phyloP scores from a whole-genome alignment of 371 early-diverging fungal genomes.

The Lichtheimia corymbifera region DNA sequence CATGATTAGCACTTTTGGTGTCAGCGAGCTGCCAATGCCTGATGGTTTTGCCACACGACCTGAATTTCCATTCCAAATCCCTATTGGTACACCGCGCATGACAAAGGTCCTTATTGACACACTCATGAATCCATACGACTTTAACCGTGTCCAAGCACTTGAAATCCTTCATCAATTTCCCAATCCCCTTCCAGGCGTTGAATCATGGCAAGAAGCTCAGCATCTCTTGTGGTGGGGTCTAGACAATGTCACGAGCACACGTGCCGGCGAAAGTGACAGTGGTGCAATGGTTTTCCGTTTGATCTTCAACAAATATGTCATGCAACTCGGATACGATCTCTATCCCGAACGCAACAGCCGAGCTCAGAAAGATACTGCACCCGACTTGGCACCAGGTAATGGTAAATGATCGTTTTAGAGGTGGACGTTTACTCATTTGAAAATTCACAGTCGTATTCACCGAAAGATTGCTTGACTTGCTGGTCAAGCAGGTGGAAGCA shows the following conservation, averaged over 20 bases:
- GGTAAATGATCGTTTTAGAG: slow-evolving; percentile 1
- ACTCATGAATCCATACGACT: slow-evolving; percentile 70
- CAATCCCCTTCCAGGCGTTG: slow-evolving; percentile 58
- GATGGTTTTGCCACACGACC: slow-evolving; percentile 48
- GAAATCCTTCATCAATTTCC: slow-evolving; percentile 64
- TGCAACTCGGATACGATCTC: slow-evolving; percentile 50
- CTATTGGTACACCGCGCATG: slow-evolving; percentile 47
- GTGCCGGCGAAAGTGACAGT: slow-evolving; percentile 82
- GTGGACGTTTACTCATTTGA: not conserved
- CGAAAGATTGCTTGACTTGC: slow-evolving; percentile 49
- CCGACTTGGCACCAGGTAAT: slow-evolving; percentile 14
- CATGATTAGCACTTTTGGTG: slow-evolving; percentile 57
- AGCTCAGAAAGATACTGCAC: not conserved
- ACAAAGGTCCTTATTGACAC: slow-evolving; percentile 58
- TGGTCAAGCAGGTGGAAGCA: slow-evolving; percentile 53
- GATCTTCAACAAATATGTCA: slow-evolving; percentile 78
- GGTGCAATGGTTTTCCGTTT: slow-evolving; percentile 80
- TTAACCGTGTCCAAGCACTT: slow-evolving; percentile 66
- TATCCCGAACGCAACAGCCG: slow-evolving; percentile 34
- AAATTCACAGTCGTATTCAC: slow-evolving; percentile 37
- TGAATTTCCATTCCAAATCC: slow-evolving; percentile 59
- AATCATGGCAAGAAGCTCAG: slow-evolving; percentile 42
- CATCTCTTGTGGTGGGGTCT: slow-evolving; percentile 68
- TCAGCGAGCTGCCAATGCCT: slow-evolving; percentile 49
- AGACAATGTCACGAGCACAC: slow-evolving; percentile 62